A percentile compares a stretch with the other conserved stretches of the same genome.
phyloP scores from a whole-genome alignment of 2,329 filamentous ascomycete species.

The Phyllosticta citriasiana region DNA sequence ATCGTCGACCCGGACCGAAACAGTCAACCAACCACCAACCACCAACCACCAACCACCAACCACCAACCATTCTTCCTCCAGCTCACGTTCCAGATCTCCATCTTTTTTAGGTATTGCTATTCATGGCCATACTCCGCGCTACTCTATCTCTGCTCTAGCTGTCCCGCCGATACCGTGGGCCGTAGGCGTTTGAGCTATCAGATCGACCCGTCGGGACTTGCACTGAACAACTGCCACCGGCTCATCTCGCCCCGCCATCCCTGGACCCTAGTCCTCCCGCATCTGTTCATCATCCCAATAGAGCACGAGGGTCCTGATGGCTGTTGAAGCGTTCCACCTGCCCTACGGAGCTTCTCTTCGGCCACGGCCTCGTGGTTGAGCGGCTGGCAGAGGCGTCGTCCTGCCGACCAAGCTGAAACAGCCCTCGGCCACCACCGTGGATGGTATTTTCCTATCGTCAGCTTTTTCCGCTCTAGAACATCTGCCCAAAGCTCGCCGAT shows the following conservation, averaged over 20 bases:
- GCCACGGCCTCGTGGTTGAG: background rate
- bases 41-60: too few relatives aligned
- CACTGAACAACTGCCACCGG: background rate
- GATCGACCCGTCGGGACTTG: background rate
- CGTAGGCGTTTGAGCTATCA: background rate
- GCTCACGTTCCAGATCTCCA: background rate
- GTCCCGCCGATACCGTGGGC: background rate
- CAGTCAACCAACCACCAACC: too few relatives aligned
- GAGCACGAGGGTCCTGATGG: background rate
- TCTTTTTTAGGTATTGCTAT: background rate
- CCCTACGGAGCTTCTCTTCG: background rate
- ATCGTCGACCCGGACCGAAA: too few relatives aligned
- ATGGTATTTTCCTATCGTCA: background rate
- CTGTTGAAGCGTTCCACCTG: background rate
- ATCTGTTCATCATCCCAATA: background rate
- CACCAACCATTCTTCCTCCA: background rate
- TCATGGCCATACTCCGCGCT: background rate
- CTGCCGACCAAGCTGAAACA: background rate
- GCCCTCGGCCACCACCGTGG: background rate
- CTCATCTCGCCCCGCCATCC: background rate
- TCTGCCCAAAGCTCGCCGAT: background rate
- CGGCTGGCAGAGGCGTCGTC: background rate
- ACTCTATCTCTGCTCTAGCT: background rate
- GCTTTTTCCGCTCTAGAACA: background rate
- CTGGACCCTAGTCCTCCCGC: background rate